A percentile compares a stretch with the other conserved stretches of the same genome.
phyloP scores from a whole-genome alignment of 202 grass and related monocot species.

The Hordeum pubiflorum region DNA sequence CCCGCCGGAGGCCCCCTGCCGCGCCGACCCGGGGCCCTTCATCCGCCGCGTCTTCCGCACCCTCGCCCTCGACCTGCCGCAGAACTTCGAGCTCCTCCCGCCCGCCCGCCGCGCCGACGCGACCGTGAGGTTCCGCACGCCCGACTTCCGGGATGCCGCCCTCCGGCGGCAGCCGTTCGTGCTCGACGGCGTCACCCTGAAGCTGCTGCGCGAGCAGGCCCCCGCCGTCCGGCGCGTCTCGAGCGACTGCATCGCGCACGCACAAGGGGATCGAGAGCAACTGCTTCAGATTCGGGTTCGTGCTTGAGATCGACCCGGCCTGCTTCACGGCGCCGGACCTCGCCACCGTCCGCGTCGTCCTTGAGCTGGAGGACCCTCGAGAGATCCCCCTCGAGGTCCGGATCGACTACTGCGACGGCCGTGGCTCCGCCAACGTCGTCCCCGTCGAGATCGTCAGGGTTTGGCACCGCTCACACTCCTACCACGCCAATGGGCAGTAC shows the following conservation, averaged over 20 bases:
- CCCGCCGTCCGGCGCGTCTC: background rate
- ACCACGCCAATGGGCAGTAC: background rate
- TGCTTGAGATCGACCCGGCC: constrained; percentile 1
- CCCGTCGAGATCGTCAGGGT: background rate
- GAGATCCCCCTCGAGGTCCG: background rate
- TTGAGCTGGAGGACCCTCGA: background rate
- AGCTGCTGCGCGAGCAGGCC: background rate
- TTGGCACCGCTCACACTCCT: background rate
- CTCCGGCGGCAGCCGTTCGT: constrained; percentile 3
- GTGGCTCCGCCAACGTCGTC: background rate
- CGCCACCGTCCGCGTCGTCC: background rate
- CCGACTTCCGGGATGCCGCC: background rate
- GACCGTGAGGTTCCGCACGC: background rate
- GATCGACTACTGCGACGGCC: background rate
- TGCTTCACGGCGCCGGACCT: background rate
- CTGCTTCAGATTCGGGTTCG: background rate
- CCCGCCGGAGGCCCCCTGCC: background rate
- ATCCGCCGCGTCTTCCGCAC: background rate
- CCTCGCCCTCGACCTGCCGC: background rate
- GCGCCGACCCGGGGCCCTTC: background rate
- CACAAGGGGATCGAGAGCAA: background rate
- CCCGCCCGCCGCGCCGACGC: background rate
- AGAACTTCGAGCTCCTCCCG: background rate
- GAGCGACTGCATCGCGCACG: background rate
- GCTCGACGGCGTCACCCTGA: background rate